Percentiles rank a stretch among this genome's conserved stretches.
These are phyloP conservation scores for Apiospora phragmitis DNA, from an alignment of 2,329 filamentous ascomycete species.

Conservation along the genomic window DNA sequence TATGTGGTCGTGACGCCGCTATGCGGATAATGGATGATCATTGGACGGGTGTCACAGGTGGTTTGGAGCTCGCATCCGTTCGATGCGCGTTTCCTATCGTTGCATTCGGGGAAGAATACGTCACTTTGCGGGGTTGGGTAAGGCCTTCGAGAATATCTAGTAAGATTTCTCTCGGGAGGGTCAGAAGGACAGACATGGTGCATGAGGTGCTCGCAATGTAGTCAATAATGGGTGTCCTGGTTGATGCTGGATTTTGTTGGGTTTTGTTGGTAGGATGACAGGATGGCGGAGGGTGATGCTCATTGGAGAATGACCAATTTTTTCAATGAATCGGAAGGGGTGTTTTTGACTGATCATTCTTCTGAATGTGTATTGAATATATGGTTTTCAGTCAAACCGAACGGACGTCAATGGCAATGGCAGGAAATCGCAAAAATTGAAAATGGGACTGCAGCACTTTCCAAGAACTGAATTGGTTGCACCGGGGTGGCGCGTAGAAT, in stretches of 20 bases:
- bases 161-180: background rate
- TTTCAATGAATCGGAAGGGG: too few relatives aligned
- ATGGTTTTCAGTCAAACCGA: too few relatives aligned
- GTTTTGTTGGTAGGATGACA: background rate
- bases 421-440: too few relatives aligned
- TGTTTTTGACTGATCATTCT: too few relatives aligned
- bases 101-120: background rate
- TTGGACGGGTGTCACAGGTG: background rate
- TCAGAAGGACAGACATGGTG: background rate
- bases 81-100: background rate
- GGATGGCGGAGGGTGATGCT: background rate
- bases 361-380: too few relatives aligned
- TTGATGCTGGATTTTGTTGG: background rate
- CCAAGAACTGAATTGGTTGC: too few relatives aligned
- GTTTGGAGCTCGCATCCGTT: background rate
- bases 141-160: background rate
- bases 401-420: too few relatives aligned
- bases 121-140: background rate
- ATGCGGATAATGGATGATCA: background rate
- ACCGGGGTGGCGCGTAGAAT: too few relatives aligned
- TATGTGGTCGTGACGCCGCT: background rate
- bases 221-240: background rate
- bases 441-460: too few relatives aligned
- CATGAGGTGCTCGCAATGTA: background rate
- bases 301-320: too few relatives aligned